phyloP scores from a whole-genome alignment of 495 filamentous ascomycete species.

The Letharia lupina region DNA sequence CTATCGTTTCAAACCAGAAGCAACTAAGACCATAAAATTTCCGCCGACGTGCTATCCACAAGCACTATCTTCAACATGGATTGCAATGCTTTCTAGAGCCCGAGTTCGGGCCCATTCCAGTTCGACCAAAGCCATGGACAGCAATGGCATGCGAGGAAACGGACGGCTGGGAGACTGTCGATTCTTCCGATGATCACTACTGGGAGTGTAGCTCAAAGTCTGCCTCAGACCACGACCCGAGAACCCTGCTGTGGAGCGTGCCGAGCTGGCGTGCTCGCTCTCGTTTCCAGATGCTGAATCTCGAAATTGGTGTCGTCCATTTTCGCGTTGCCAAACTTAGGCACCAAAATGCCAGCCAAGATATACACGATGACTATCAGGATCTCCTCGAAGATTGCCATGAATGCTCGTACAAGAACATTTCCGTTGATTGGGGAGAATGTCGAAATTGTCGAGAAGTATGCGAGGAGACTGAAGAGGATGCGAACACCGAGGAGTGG shows the following conservation, averaged over 20 bases:
- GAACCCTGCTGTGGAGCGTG: neutral
- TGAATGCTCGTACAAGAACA: constrained; percentile 9
- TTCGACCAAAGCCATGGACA: neutral
- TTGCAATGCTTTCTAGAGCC: neutral
- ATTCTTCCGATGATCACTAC: neutral
- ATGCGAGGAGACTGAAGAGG: constrained; percentile 16
- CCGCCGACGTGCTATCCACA: neutral
- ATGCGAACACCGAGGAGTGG: constrained; percentile 20
- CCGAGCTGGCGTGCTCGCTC: too few species aligned
- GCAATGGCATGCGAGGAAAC: neutral
- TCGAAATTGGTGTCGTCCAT: neutral
- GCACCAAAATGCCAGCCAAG: constrained; percentile 13
- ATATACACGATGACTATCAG: constrained; percentile 17
- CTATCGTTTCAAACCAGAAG: too few species aligned
- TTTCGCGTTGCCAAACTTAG: constrained; percentile 44
- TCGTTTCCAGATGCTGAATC: neutral
- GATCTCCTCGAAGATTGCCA: constrained; percentile 21
- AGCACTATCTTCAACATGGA: neutral
- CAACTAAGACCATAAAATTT: too few species aligned
- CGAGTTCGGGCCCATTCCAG: neutral
- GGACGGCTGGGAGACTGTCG: neutral
- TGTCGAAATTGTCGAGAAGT: constrained; percentile 15
- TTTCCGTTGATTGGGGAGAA: constrained; percentile 9
- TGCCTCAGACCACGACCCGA: neutral
- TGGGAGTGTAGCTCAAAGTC: neutral